Base-by-base conservation (phyloP, 495 filamentous ascomycete genomes). In the Penicillium malachiteum region DNA sequence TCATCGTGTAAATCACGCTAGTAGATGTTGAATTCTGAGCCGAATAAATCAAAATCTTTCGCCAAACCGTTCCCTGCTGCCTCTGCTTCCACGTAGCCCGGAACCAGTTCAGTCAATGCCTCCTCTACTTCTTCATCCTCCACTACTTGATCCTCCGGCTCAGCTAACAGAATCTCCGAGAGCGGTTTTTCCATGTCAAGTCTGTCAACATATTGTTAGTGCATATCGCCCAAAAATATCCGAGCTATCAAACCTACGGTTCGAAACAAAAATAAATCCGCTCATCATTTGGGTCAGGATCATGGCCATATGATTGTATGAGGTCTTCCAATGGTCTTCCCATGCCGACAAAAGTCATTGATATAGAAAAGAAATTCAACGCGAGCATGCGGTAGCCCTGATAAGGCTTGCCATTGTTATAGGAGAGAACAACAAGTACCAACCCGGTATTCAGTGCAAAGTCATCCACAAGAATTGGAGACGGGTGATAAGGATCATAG, bases 61-160 rank as follows among this genome's bases (percentile, higher is more conserved):
- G 41, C 41, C 41, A 43, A 10, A 10, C 41, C 41, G 7, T 21
- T 16, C 21, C 41, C 41, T 43, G 18, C 41, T 43, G 41, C 41
- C 41, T 43, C 41, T 43, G 41, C 41, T 43, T 43, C 41, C 26
- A 43, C 14, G 41, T 43, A 43, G 17, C 41, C 41, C 41, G 41
- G 41, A 43, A 16, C 41, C 21, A 43, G 16, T 21, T 43, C 41
- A 43, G 26, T 21, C 16, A 43, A 43, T 21, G 41, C 41, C 17
- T 43, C 41, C 41, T 26, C 41, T 12, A 43, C 41, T 43, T 43
- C 41, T 8, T 43, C 41, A 43, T 26, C 41, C 8, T 43, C 41
- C 41, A 43, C 17, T 7, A 21, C 41, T 43, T 43, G 41, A 14
- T 43, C 41, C 41, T 43, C 41, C 21, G 41, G 21, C 41, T 43